Conservation (phyloP, 1,284 basidiomycete species). For the Fomitopsis pinicola region DNA sequence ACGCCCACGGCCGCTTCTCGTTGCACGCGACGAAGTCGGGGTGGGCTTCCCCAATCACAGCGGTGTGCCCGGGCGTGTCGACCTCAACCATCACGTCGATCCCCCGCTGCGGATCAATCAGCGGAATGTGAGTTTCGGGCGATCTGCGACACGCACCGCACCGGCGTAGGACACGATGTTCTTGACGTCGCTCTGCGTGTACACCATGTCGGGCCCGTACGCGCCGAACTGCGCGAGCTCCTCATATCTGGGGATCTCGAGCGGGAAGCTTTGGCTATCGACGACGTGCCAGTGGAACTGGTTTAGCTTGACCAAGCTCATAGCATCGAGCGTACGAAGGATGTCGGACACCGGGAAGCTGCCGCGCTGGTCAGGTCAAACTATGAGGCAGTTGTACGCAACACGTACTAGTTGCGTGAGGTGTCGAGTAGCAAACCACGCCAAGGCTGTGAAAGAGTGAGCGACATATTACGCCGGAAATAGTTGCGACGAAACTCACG, state of each 20-base stretch:
- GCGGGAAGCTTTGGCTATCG: slow-evolving; percentile 74
- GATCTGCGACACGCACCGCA: slow-evolving; percentile 40
- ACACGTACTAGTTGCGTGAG: slow-evolving; percentile 51
- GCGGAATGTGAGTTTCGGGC: not conserved
- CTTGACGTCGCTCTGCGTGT: slow-evolving; percentile 56
- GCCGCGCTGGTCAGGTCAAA: not conserved
- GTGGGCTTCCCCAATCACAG: slow-evolving; percentile 58
- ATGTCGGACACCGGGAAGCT: slow-evolving; percentile 69
- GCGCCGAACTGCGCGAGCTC: slow-evolving; percentile 67
- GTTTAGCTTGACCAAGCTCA: slow-evolving; percentile 85
- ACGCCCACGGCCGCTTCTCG: slow-evolving; percentile 56
- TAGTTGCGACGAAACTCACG: slow-evolving; percentile 30
- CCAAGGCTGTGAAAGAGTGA: slow-evolving; percentile 45
- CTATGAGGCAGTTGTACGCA: not conserved
- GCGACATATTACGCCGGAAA: not conserved
- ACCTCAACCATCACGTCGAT: slow-evolving; percentile 74
- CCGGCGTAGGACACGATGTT: slow-evolving; percentile 71
- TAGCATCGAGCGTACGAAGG: slow-evolving; percentile 74
- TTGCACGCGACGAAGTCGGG: slow-evolving; percentile 76
- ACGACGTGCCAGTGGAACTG: slow-evolving; percentile 83
- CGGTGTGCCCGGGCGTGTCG: slow-evolving; percentile 80
- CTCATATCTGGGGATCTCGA: slow-evolving; percentile 58
- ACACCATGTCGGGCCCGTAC: slow-evolving; percentile 55
- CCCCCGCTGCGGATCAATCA: slow-evolving; percentile 47
- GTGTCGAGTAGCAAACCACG: slow-evolving; percentile 86